Conservation (phyloP, 2,329 filamentous ascomycete species). For the Anisogramma anomala region DNA sequence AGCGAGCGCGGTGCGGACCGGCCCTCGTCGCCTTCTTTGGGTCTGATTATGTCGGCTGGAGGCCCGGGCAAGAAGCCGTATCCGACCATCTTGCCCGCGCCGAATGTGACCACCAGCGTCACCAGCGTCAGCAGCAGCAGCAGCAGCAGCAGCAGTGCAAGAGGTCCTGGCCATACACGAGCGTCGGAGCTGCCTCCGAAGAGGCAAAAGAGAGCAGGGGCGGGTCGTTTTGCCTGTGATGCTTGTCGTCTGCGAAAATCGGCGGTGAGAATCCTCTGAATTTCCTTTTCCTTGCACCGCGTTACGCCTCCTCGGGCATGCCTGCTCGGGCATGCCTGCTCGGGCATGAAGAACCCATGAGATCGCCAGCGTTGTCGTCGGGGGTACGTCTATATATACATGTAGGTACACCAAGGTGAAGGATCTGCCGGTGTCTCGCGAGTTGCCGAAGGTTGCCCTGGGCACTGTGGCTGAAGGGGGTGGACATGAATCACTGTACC, state of each 20-base stretch:
- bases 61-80: conserved; percentile 1
- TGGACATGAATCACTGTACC: no score
- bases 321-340: no score
- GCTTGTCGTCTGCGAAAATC: conserved; percentile 8
- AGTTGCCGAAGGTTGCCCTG: no score
- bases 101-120: no score
- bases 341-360: neutral
- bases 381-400: no score
- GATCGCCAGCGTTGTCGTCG: no score
- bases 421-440: no score
- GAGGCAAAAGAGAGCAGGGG: conserved; percentile 1
- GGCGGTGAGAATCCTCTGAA: conserved; percentile 3
- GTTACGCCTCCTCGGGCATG: neutral
- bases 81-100: conserved; percentile 6
- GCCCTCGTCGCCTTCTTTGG: neutral
- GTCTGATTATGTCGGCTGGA: neutral
- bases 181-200: neutral
- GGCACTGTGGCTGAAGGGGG: no score
- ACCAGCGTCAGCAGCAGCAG: no score
- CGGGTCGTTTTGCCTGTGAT: conserved; percentile 9
- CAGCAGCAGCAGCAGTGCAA: neutral
- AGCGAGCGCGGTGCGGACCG: neutral
- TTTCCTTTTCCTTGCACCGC: neutral
- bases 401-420: no score
- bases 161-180: neutral